A percentile compares a stretch with the other conserved stretches of the same genome.
Conservation (phyloP, 2,329 filamentous ascomycete genomes). For the Penicillium vulpinum region DNA sequence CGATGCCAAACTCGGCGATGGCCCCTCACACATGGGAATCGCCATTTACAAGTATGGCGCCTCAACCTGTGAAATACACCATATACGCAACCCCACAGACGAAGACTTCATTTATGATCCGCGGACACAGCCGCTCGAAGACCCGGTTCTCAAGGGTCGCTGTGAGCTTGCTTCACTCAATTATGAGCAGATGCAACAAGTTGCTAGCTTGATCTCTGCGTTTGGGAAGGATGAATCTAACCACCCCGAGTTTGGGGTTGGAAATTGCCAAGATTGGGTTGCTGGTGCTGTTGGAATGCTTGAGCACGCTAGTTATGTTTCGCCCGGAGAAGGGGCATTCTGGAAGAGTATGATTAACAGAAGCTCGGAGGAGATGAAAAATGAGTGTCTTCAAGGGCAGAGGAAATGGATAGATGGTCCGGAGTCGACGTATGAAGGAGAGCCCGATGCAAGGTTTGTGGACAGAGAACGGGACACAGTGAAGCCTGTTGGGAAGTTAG, state of each 20-base stretch:
- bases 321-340: neutral
- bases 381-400: neutral
- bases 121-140: neutral
- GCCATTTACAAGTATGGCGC: neutral
- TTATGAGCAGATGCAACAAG: neutral
- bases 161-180: neutral
- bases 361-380: neutral
- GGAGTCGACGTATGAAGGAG: neutral
- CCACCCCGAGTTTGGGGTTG: neutral
- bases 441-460: neutral
- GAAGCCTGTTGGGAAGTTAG: constrained; percentile 1
- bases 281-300: neutral
- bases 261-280: constrained; percentile 1
- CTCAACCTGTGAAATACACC: neutral
- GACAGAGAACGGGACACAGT: neutral
- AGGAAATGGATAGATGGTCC: neutral
- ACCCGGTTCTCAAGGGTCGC: neutral
- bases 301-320: neutral
- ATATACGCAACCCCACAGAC: neutral
- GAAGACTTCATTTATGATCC: neutral
- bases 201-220: neutral
- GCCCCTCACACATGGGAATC: neutral
- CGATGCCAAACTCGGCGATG: neutral
- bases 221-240: neutral
- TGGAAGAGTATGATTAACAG: constrained; percentile 1